phyloP scores from a whole-genome alignment of 371 early-diverging fungal genomes.

The Mucor velutinosus region DNA sequence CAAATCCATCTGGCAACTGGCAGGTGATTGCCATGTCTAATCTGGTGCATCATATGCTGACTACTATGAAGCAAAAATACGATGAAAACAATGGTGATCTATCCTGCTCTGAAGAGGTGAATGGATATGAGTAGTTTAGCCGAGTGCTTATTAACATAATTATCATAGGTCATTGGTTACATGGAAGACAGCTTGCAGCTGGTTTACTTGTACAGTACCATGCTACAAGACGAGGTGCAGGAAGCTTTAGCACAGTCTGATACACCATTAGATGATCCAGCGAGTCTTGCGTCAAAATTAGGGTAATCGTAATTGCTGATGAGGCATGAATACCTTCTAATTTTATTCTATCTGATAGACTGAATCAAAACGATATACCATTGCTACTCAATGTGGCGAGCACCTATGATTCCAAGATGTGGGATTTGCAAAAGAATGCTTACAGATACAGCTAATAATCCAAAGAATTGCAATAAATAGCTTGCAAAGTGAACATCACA shows the following conservation, averaged over 20 bases:
- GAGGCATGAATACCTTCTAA: too few species aligned
- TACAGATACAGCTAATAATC: neutral
- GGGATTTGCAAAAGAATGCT: slow-evolving; percentile 22
- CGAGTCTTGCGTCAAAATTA: slow-evolving; percentile 30
- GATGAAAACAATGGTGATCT: slow-evolving; percentile 17
- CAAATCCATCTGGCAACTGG: slow-evolving; percentile 21
- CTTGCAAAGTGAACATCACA: too few species aligned
- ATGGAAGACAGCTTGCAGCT: slow-evolving; percentile 48
- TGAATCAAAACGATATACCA: slow-evolving; percentile 41
- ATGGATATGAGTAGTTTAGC: neutral
- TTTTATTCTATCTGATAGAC: neutral
- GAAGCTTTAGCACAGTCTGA: slow-evolving; percentile 20
- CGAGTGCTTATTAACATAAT: neutral
- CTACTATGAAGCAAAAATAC: slow-evolving; percentile 28
- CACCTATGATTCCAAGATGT: slow-evolving; percentile 40
- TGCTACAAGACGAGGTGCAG: slow-evolving; percentile 41
- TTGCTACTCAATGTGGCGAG: slow-evolving; percentile 44
- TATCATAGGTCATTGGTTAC: slow-evolving; percentile 1
- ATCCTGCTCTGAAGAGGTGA: slow-evolving; percentile 37
- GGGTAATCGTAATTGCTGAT: slow-evolving; percentile 22
- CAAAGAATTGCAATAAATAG: too few species aligned
- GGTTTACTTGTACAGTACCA: slow-evolving; percentile 42
- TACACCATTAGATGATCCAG: slow-evolving; percentile 14
- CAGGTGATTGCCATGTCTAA: slow-evolving; percentile 27
- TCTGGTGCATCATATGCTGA: slow-evolving; percentile 32